phyloP scores from a whole-genome alignment of 164 flowering plant genomes.

The Umbilicus rupestris region DNA sequence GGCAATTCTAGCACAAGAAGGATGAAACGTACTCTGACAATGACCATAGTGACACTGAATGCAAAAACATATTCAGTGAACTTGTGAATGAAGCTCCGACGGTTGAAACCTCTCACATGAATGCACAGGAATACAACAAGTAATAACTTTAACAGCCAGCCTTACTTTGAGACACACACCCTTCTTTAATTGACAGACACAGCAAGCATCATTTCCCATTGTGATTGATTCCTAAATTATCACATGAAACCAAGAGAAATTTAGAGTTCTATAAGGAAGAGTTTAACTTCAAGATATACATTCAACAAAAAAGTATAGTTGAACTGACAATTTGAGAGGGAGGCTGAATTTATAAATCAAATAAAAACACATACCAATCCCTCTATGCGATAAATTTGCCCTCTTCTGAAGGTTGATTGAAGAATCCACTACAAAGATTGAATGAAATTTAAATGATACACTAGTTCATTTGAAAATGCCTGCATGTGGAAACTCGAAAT shows the following conservation, averaged over 20 bases:
- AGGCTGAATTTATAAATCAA: neutral
- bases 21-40: constrained; percentile 84
- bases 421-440: constrained; percentile 59
- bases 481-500: neutral
- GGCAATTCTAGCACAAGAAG: constrained; percentile 77
- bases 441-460: constrained; percentile 7
- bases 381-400: constrained; percentile 66
- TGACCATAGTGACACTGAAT: constrained; percentile 81
- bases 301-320: constrained; percentile 13
- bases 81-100: neutral
- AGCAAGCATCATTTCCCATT: constrained; percentile 50
- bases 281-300: constrained; percentile 71
- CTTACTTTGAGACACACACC: constrained; percentile 90
- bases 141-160: constrained; percentile 1
- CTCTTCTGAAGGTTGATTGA: constrained; percentile 73
- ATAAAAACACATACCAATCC: constrained; percentile 68
- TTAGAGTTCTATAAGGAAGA: neutral
- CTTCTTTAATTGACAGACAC: constrained; percentile 46
- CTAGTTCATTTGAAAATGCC: neutral
- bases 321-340: neutral
- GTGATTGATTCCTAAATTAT: constrained; percentile 43
- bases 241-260: neutral
- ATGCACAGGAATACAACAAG: neutral
- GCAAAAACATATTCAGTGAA: neutral
- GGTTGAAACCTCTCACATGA: neutral